These are phyloP conservation scores for Sugiyamaella grinbergsii DNA, from an alignment of 1,139 yeast genomes.

Conservation along the genomic window DNA sequence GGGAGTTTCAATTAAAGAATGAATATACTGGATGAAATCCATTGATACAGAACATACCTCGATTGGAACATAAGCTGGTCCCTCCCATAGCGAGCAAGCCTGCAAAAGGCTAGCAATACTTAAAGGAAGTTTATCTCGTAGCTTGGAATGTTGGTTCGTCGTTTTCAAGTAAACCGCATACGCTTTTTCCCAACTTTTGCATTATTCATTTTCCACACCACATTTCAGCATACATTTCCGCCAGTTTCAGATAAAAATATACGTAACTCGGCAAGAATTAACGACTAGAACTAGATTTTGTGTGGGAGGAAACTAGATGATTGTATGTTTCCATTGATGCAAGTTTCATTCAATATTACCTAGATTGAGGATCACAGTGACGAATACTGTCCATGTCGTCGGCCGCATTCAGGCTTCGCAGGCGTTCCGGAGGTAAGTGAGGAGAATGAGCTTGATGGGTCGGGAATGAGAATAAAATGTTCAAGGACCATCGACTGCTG, in stretches of 20 bases:
- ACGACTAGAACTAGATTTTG: conserved; percentile 25
- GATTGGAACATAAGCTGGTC: no score
- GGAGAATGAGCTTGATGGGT: background rate
- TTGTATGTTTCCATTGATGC: conserved; percentile 27
- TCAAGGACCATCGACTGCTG: no score
- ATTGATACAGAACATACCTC: background rate
- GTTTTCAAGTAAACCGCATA: background rate
- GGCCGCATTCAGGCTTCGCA: conserved; percentile 17
- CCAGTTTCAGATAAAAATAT: background rate
- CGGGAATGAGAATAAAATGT: no score
- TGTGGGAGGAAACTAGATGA: conserved; percentile 22
- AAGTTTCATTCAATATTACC: conserved; percentile 18
- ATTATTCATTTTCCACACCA: conserved; percentile 15
- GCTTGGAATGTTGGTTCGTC: no score
- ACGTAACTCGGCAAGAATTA: conserved; percentile 2
- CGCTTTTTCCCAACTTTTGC: conserved; percentile 12
- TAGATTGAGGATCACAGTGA: conserved; percentile 8
- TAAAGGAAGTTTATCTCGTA: no score
- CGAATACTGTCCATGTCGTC: conserved; percentile 14
- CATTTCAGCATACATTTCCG: background rate
- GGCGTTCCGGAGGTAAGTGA: conserved; percentile 17
- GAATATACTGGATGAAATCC: background rate
- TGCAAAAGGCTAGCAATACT: no score
- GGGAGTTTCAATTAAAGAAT: conserved; percentile 13
- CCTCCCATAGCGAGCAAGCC: no score